Evolutionary conservation across 2,329 filamentous ascomycete species (phyloP), one percentile per base, ranked within the genome.

Genomic region (Talaromyces albobiverticillius): DNA sequence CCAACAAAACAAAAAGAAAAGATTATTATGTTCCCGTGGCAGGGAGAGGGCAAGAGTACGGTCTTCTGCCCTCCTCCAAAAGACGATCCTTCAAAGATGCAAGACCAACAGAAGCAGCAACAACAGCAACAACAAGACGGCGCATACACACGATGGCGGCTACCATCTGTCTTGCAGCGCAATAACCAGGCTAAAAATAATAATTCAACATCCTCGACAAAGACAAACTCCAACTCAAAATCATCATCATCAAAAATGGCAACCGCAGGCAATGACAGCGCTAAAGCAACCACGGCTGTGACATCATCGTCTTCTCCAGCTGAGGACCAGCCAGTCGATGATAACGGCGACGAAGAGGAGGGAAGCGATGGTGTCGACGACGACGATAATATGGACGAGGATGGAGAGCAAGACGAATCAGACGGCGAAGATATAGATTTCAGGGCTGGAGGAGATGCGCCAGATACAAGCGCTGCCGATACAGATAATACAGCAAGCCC

Each of bases 31-130:
- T 59, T 59, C 18, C 54, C 54, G 10, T 59, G 55, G 57, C 55
- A 59, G 32, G 55, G 50, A 38, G 55, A 57, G 51, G 48, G 53
- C 4, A 55, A 55, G 31, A 18, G 22, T 1, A n/a, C 9, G 20
- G 14, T 32, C n/a, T 51, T 38, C 22, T 4, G 38, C n/a, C 42
- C 23, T 36, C 41, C 26, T 16, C 31, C 23, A 36, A 20, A 6
- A 46, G 26, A 26, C 20, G 42, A 63, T 61, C 60, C 58, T 63
- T 1, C 62, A 62, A 54, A 36, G 16, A 41, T 32, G 48, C 48
- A 49, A 36, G 11, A 22, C n/a, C 48, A 45, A 41, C 40, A 42
- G 18, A 34, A 40, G 9, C 40, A 64, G 22, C 2, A 63, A 60
- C 11, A 53, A 54, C 3, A 62, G 34, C n/a, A 64, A 26, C 41